Evolutionary conservation across 2,329 filamentous ascomycete species (phyloP), one percentile per base, ranked within the genome.

Genomic region (Blastomyces parvus): DNA sequence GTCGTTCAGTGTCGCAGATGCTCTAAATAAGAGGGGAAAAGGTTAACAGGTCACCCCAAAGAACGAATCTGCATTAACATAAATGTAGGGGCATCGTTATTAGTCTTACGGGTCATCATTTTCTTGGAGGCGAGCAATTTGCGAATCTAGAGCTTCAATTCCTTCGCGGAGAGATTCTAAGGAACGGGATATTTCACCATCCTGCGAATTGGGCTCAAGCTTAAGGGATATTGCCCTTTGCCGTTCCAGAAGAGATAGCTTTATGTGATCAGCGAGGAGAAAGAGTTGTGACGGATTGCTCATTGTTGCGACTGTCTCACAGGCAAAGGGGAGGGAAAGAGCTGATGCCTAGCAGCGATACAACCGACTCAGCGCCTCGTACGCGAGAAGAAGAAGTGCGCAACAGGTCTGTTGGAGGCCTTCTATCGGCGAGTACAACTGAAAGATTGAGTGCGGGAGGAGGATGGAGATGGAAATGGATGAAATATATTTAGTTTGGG

Each of bases 251-350:
- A 99, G 83, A 17, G 92, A 96, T 66, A 97, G 85, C 78, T 97
- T 97, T 82, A 97, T 90, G 77, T 97, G 93, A 79, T 99, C 94
- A 71, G 92, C 91, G 64, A 97, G 86, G 62, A 97, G 88, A 74
- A 92, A 91, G 69, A 97, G 87, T 76, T 97, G 92, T 17, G 83
- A 82, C 59, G 84, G 81, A 69, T 82, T 84, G 64, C 80, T 73
- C 78, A 80, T 81, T 36, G 71, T 73, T 70, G 74, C 55, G 42
- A 22, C 13, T 59, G 25, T 33, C n/a, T 36, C 42, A 2, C 55
- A 40, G 38, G 55, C n/a, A 40, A 7, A 36, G 5, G n/a, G 36
- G 36, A 42, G 19, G 8, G 4, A 27, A 57, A 14, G n/a, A 40
- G 55, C 11, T 40, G 33, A 40, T 27, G 55, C 3, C 55, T 42